phyloP scores from a whole-genome alignment of 192 early-diverging fungal species.

The Pilaira anomala region DNA sequence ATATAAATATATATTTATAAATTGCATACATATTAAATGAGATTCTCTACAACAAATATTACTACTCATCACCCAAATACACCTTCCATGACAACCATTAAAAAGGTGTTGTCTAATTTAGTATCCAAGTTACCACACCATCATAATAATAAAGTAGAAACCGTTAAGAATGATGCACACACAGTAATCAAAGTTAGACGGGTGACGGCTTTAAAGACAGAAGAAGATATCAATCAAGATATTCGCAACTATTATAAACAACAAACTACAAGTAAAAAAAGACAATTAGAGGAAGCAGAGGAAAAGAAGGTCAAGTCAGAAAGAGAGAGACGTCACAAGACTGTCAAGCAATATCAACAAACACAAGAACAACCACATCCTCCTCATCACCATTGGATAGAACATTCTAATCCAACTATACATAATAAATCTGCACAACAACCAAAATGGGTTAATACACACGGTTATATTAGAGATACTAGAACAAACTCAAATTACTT shows the following conservation, averaged over 20 bases:
- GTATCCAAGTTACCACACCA: background rate
- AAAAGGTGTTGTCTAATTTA: background rate
- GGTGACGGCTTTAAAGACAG: background rate
- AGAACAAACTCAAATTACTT: background rate
- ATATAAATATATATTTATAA: too few species aligned
- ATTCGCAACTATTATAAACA: constrained; percentile 1
- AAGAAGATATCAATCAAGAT: constrained; percentile 6
- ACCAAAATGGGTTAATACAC: constrained; percentile 1
- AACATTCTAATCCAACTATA: background rate
- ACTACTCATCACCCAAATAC: too few species aligned
- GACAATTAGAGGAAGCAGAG: background rate
- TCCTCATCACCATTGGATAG: constrained; percentile 11
- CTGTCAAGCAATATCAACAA: background rate
- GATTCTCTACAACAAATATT: too few species aligned
- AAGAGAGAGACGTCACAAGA: constrained; percentile 10
- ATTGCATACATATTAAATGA: too few species aligned
- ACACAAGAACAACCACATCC: background rate
- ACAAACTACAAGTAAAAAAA: background rate
- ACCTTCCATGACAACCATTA: background rate
- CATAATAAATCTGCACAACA: background rate
- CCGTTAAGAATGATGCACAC: too few species aligned
- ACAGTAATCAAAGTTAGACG: background rate
- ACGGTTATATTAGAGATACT: background rate
- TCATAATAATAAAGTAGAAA: too few species aligned
- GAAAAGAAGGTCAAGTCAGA: background rate